Evolutionary conservation across 192 early-diverging fungal genomes (phyloP), one percentile per base, ranked within the genome.

Genomic region (Podila horticola): DNA sequence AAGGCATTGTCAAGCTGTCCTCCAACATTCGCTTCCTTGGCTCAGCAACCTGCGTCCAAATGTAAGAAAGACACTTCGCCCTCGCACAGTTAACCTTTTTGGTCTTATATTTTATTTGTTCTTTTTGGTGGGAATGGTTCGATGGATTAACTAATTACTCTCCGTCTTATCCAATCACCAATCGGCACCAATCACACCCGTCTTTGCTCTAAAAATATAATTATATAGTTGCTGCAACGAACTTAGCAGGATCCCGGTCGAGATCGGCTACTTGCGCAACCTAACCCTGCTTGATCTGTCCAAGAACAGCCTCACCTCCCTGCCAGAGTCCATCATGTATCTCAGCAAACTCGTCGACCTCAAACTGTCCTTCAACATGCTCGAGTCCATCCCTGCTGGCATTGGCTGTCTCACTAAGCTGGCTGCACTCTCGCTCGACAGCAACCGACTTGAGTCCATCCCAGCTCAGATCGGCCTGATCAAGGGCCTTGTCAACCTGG

Each of bases 221-320:
- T n/a, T n/a, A 22, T 4, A 50, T 58, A 95, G 94, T 71, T 95
- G 92, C 77, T 90, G 91, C 85, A 96, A 96, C 72, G 79, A 87
- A 59, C 72, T 96, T 22, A 84, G 75, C n/a, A 68, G 76, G 50
- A 86, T 96, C 67, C 95, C 95, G 28, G 74, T 87, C 4, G 89
- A 93, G 63, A 91, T 96, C 63, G 94, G 94, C 9, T 90, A 92
- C 61, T 73, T 96, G 64, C 84, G 86, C 41, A 91, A 91, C 73
- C 74, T 96, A n/a, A 86, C 83, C 9, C 70, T 82, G 7, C 86
- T 95, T 13, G 87, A 90, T 58, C 68, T 95, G 4, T 84, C 91
- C 17, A 82, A 86, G 49, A 96, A 96, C 82, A 83, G 70, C 26
- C 76, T 96, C 9, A 82, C 79, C 6, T 49, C 31, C 12, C 75